Evolutionary conservation across 352 stramenopile genomes (phyloP).

Genomic region (Phytophthora kernoviae): DNA sequence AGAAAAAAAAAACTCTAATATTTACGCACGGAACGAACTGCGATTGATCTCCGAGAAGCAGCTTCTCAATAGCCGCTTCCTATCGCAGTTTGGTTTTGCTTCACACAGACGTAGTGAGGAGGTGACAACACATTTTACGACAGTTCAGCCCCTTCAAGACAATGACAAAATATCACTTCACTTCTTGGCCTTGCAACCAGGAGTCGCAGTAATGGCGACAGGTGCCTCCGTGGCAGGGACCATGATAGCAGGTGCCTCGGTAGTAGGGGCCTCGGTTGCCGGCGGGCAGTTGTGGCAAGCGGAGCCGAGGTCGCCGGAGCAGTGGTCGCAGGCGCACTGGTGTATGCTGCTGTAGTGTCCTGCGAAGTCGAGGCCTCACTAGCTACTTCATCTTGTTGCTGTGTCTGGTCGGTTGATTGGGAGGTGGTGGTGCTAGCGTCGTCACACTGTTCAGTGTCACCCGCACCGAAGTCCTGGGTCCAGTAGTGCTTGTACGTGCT

Average conservation of each 20-base stretch:
- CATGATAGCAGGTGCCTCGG: conserved; percentile 2
- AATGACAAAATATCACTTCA: conserved; percentile 9
- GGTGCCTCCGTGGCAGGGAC: conserved; percentile 2
- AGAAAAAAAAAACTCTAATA: conserved; percentile 22
- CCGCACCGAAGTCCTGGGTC: conserved; percentile 58
- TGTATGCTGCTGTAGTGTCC: conserved; percentile 4
- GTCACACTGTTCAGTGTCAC: conserved; percentile 38
- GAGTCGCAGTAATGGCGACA: neutral
- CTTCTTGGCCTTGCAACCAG: conserved; percentile 29
- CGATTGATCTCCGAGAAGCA: conserved; percentile 17
- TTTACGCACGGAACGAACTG: conserved; percentile 20
- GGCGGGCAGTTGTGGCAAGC: conserved; percentile 10
- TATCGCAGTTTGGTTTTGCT: conserved; percentile 16
- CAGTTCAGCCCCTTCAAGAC: conserved; percentile 3
- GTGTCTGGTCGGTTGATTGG: conserved; percentile 25
- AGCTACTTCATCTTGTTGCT: conserved; percentile 24
- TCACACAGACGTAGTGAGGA: conserved; percentile 7
- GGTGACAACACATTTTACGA: neutral
- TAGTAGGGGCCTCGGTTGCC: neutral
- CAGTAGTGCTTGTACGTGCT: conserved; percentile 59
- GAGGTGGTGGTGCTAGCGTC: conserved; percentile 13
- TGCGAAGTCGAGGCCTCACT: conserved; percentile 18
- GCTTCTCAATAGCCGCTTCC: conserved; percentile 6
- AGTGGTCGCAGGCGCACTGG: neutral
- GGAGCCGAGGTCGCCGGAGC: conserved; percentile 5